A percentile compares a stretch with the other conserved stretches of the same genome.
Conservation (phyloP, 257 asterid genomes). For the Anisodus acutangulus region DNA sequence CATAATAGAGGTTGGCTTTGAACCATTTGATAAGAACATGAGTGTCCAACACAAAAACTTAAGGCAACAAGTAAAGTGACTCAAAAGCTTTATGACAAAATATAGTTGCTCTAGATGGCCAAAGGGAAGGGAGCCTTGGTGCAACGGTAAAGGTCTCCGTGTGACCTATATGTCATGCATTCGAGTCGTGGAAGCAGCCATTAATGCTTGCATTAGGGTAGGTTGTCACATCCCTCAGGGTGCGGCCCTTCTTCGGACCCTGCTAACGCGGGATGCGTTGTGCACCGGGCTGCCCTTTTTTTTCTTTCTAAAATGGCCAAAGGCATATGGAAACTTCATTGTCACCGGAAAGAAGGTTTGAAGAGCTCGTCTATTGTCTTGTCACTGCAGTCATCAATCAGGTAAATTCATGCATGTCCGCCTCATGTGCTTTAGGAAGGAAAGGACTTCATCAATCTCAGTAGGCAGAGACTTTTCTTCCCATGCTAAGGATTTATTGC, state of each 20-base stretch:
- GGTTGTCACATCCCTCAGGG: too few species aligned
- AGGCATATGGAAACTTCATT: background rate
- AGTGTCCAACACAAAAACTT: background rate
- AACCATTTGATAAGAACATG: background rate
- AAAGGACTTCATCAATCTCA: background rate
- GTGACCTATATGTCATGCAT: too few species aligned
- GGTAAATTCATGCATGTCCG: background rate
- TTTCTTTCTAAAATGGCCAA: background rate
- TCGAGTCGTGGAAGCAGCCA: too few species aligned
- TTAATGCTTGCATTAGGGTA: too few species aligned
- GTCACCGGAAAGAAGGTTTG: background rate
- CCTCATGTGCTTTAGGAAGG: background rate
- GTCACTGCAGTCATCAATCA: background rate
- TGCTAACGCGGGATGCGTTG: too few species aligned
- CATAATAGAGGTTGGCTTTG: background rate
- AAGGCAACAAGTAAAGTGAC: background rate
- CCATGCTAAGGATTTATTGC: background rate
- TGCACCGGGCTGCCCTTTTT: too few species aligned
- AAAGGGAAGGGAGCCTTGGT: too few species aligned
- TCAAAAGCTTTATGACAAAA: background rate
- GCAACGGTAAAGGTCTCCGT: too few species aligned
- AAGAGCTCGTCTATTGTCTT: background rate
- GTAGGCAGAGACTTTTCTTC: background rate
- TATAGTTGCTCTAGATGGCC: constrained; percentile 12
- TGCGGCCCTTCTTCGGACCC: too few species aligned